Evolutionary conservation across 148 eudicot genomes (phyloP), one percentile per base, ranked within the genome.

Genomic region (Limonium bicolor): DNA sequence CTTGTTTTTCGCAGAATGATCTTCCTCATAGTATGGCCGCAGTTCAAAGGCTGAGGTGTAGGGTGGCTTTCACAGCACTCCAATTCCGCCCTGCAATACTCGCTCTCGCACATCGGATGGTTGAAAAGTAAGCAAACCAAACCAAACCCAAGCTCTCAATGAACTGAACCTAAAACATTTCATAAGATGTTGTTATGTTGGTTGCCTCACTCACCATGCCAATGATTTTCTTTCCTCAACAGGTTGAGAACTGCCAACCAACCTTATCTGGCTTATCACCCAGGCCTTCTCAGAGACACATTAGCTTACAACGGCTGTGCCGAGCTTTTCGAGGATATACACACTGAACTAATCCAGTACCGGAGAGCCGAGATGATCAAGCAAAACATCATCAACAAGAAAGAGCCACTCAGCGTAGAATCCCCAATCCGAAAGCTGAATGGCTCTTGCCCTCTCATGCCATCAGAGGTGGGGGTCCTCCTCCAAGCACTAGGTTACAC

Each of bases 231-330:
- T 49, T 50, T 20, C 43, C 27, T 28, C 41, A 14, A 28, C 83
- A 88, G 96, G 67, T 73, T 88, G 66, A 66, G 78, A 42, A 71
- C 70, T 67, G 68, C 76, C 51, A 86, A 86, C 32, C 83, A 74
- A 50, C 83, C 92, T 20, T 88, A 79, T 53, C 69, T 88, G 59
- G 94, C 83, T 54, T 88, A 74, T 65, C 76, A 83, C 39, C 90
- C 96, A 13, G 96, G 96, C 49, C 85, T 88, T 54, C 58, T 65
- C 46, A 77, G 94, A 41, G 96, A 83, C 55, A 45, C 81, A 27
- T 55, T 88, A 54, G 96, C 96, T 23, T 83, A 79, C 51, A 82
- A 83, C 68, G 96, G 96, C 36, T 88, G 96, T 70, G 90, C 86
- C 43, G 96, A 82, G 66, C 72, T 88, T 54, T 88, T 83, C 66